Conservation (phyloP, 495 filamentous ascomycete species). For the Cryomyces minteri region DNA sequence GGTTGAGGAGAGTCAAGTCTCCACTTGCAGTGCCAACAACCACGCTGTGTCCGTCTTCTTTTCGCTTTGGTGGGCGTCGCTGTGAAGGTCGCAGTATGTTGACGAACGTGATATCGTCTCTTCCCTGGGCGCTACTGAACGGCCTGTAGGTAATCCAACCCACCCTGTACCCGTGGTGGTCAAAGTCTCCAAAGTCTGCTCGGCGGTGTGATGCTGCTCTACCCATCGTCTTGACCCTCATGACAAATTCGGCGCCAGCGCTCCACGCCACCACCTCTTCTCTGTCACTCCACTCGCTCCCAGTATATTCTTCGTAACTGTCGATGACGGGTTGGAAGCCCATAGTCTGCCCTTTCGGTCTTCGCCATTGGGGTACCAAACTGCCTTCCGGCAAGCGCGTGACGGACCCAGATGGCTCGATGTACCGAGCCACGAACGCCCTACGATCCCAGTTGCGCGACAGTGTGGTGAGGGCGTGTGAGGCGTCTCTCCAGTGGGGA, state of each 20-base stretch:
- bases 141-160: conserved; percentile 35
- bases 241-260: conserved; percentile 36
- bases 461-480: conserved; percentile 36
- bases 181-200: conserved; percentile 9
- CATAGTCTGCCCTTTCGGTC: conserved; percentile 35
- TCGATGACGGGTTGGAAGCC: conserved; percentile 45
- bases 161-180: conserved; percentile 9
- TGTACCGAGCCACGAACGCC: conserved; percentile 34
- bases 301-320: conserved; percentile 37
- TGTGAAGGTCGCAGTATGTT: conserved; percentile 31
- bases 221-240: conserved; percentile 23
- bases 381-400: conserved; percentile 9
- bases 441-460: conserved; percentile 40
- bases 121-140: conserved; percentile 30
- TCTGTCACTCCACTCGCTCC: conserved; percentile 30
- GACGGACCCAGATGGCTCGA: conserved; percentile 23
- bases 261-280: conserved; percentile 42
- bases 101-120: conserved; percentile 43
- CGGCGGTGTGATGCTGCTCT: neutral
- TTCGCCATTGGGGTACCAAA: conserved; percentile 11
- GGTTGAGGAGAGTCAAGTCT: conserved; percentile 16
- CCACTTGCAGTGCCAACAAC: conserved; percentile 29
- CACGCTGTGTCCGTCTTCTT: conserved; percentile 15
- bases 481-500: conserved; percentile 31
- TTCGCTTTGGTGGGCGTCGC: conserved; percentile 3